Conservation (phyloP, 2,329 filamentous ascomycete species). For the Ascochyta viciae-villosae region DNA sequence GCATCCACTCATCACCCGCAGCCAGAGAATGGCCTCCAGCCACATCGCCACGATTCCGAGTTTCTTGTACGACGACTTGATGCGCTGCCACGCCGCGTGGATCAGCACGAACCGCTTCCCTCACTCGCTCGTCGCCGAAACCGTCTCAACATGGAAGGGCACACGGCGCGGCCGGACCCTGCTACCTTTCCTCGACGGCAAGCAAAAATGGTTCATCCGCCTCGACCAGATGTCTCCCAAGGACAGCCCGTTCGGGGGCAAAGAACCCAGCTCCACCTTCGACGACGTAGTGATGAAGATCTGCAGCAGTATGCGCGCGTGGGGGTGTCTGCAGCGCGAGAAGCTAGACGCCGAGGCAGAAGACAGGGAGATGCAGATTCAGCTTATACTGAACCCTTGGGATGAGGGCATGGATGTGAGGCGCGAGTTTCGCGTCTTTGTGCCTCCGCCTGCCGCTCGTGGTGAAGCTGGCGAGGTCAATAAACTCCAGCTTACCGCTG, state of each 20-base stretch:
- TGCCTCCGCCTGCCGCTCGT: neutral
- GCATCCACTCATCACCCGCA: slow-evolving; percentile 51
- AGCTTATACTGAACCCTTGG: neutral
- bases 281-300: neutral
- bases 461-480: neutral
- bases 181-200: neutral
- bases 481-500: neutral
- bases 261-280: neutral
- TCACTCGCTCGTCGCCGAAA: slow-evolving; percentile 9
- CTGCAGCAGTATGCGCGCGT: neutral
- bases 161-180: neutral
- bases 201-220: slow-evolving; percentile 1
- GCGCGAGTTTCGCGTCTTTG: slow-evolving; percentile 1
- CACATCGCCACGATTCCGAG: neutral
- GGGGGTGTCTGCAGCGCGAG: neutral
- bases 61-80: neutral
- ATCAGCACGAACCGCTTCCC: slow-evolving; percentile 20
- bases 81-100: slow-evolving; percentile 1
- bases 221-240: slow-evolving; percentile 1
- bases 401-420: neutral
- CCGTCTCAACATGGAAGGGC: slow-evolving; percentile 27
- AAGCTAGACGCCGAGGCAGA: neutral
- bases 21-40: slow-evolving; percentile 36
- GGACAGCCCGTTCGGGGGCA: neutral
- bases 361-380: neutral